phyloP scores from a whole-genome alignment of 1,284 basidiomycete genomes.

The Ceratobasidium sp. region DNA sequence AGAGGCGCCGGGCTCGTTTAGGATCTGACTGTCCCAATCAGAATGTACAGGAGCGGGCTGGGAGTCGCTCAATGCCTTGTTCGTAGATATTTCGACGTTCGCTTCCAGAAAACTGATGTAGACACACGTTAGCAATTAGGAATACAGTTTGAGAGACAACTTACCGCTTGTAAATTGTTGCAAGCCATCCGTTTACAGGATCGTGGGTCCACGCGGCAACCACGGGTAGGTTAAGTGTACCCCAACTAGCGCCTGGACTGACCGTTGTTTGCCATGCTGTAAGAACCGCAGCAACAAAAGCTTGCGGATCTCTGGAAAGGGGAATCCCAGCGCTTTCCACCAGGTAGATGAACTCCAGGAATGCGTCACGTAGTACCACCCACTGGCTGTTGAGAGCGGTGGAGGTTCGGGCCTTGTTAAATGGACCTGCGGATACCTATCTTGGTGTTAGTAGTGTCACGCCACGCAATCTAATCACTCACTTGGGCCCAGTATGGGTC shows the following conservation, averaged over 20 bases:
- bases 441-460: not conserved
- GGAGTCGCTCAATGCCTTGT: too few species aligned
- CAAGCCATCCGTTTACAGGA: not conserved
- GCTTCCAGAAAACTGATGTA: too few species aligned
- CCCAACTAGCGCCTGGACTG: not conserved
- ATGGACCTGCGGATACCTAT: not conserved
- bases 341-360: not conserved
- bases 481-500: not conserved
- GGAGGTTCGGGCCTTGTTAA: not conserved
- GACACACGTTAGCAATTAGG: too few species aligned
- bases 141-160: not conserved
- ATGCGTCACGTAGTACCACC: not conserved
- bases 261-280: not conserved
- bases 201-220: slow-evolving; percentile 9
- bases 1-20: too few species aligned
- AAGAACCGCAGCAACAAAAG: not conserved
- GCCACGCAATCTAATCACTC: not conserved
- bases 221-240: too few species aligned
- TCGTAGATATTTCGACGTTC: too few species aligned
- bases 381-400: not conserved
- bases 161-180: slow-evolving; percentile 2
- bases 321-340: not conserved
- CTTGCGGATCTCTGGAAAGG: not conserved
- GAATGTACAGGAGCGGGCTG: too few species aligned
- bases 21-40: too few species aligned